phyloP scores from a whole-genome alignment of 495 filamentous ascomycete species.

The Penicillium malachiteum region DNA sequence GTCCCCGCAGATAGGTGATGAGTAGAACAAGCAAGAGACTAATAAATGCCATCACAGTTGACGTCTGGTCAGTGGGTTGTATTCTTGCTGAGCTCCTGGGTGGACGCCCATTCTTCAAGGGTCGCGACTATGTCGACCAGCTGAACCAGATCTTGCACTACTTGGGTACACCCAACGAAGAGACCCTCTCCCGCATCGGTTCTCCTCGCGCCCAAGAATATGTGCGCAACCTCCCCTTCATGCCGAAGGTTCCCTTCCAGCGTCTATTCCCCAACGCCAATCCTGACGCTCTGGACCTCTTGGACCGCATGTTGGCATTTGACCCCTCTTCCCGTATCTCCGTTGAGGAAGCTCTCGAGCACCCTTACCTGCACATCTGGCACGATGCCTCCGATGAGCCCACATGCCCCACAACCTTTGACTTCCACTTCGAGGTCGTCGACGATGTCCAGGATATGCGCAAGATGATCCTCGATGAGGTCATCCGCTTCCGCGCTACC shows the following conservation, averaged over 20 bases:
- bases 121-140: slow-evolving; percentile 97
- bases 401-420: slow-evolving; percentile 85
- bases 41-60: slow-evolving; percentile 56
- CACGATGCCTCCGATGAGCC: slow-evolving; percentile 97
- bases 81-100: slow-evolving; percentile 96
- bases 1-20: not conserved
- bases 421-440: slow-evolving; percentile 96
- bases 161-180: slow-evolving; percentile 92
- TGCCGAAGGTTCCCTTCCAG: slow-evolving; percentile 89
- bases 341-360: slow-evolving; percentile 91
- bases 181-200: slow-evolving; percentile 90
- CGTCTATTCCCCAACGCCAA: slow-evolving; percentile 92
- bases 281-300: slow-evolving; percentile 89
- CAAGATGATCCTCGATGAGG: slow-evolving; percentile 94
- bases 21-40: not conserved
- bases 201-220: slow-evolving; percentile 97
- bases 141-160: slow-evolving; percentile 99
- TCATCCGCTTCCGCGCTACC: slow-evolving; percentile 70
- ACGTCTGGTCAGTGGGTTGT: slow-evolving; percentile 98
- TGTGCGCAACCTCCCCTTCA: slow-evolving; percentile 94
- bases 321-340: slow-evolving; percentile 88
- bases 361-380: slow-evolving; percentile 96
- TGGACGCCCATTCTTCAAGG: slow-evolving; percentile 98
- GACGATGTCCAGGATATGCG: slow-evolving; percentile 93
- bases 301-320: slow-evolving; percentile 96